Evolutionary conservation across 345 rosid genomes (phyloP).

Genomic region (Brassica cretica): DNA sequence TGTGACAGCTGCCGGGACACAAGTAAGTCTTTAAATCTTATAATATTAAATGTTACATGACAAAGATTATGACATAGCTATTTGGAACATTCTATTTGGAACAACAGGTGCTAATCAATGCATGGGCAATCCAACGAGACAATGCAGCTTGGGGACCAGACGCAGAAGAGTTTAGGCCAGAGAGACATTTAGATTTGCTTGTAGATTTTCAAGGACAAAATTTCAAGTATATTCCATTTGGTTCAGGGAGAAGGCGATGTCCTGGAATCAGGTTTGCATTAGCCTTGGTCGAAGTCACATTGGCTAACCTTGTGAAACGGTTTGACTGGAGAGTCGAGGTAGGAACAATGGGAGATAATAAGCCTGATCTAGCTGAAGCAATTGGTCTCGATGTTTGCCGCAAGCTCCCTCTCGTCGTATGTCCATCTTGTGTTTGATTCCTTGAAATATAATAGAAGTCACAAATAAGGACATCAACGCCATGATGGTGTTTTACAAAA

Average conservation of each 20-base stretch:
- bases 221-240: slow-evolving; percentile 31
- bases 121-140: slow-evolving; percentile 34
- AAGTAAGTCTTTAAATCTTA: not conserved
- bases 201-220: slow-evolving; percentile 22
- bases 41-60: not conserved
- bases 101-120: slow-evolving; percentile 28
- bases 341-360: not conserved
- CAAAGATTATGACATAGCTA: not conserved
- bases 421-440: not conserved
- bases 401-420: slow-evolving; percentile 7
- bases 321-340: slow-evolving; percentile 24
- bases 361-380: slow-evolving; percentile 2
- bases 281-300: not conserved
- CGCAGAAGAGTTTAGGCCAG: slow-evolving; percentile 29
- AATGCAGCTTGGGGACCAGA: slow-evolving; percentile 14
- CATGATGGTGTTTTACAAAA: not conserved
- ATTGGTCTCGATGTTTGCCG: slow-evolving; percentile 7
- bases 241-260: slow-evolving; percentile 28
- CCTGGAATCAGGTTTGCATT: slow-evolving; percentile 24
- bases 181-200: not conserved
- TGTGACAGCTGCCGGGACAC: slow-evolving; percentile 23
- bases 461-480: not conserved
- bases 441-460: not conserved
- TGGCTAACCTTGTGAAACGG: slow-evolving; percentile 22
- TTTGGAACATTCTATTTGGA: not conserved